Evolutionary conservation across 108 stramenopile species (phyloP), one percentile per base, ranked within the genome.

Genomic region (Mediolabrus comicus): DNA sequence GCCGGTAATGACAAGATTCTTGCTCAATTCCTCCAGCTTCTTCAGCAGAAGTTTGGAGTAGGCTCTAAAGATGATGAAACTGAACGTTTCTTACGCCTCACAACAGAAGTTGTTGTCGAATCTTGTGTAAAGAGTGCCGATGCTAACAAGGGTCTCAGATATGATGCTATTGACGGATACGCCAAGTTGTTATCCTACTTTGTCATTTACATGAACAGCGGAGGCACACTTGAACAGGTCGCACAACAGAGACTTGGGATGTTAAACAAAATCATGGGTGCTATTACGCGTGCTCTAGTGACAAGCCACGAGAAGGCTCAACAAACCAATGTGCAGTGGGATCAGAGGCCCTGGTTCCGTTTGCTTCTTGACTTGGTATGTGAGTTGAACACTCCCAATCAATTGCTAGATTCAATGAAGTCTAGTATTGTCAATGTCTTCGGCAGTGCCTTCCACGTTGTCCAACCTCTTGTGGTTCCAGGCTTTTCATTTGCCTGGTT

Each of bases 301-400:
- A 86, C 88, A 53, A 72, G 81, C 54, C 86, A 76, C 17, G 86
- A 92, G 65, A 81, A 81, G 52, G 65, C 80, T 5, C 84, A 81
- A 54, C 74, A 71, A 39, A 38, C 53, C 16, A 68, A 36, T 29
- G 56, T 41, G 16, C 57, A 53, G 16, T 92, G 95, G 92, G 99
- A 99, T 68, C 98, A 97, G 71, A 79, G 98, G 34, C 99, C 99
- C 16, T 99, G 98, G 95, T 98, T 95, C 80, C 88, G 99, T 34
- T 71, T 99, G 55, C 67, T 99, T 2, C 81, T 97, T 26, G 92
- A 97, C 84, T 78, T 99, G 64, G 71, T 97, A 2, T 86, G 92
- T 35, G 99, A 98, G 62, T 43, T 99, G 62, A 95, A 94, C 76
- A 81, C 86, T 36, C 93, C 97, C 4, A 91, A 91, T 72, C 86